Percentiles rank a stretch among this genome's conserved stretches.
Conservation (phyloP, 306 rosid genomes). For the Quercus robur region DNA sequence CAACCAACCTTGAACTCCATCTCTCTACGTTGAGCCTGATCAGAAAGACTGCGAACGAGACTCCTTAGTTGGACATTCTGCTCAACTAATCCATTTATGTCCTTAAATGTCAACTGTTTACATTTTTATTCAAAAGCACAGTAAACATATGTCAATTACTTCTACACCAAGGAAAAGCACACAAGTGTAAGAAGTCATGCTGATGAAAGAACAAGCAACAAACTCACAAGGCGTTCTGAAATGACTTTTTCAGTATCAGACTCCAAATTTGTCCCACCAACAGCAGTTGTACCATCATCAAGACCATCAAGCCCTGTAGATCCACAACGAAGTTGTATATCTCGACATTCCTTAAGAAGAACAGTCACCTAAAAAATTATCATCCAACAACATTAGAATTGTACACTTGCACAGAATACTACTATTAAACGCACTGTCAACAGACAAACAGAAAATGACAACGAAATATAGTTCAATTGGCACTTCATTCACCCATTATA, state of each 20-base stretch:
- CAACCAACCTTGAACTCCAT: conserved; percentile 67
- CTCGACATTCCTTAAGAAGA: conserved; percentile 94
- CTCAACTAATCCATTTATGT: conserved; percentile 89
- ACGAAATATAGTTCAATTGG: no score
- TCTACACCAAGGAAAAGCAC: background rate
- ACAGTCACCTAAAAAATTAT: conserved; percentile 62
- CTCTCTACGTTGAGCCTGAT: conserved; percentile 70
- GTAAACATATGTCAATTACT: background rate
- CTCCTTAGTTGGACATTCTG: conserved; percentile 90
- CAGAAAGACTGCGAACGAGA: conserved; percentile 81
- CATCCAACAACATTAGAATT: background rate
- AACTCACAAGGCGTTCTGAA: conserved; percentile 78
- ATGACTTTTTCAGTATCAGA: conserved; percentile 71
- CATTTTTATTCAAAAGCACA: conserved; percentile 11
- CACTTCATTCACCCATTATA: no score
- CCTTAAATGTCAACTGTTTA: conserved; percentile 90
- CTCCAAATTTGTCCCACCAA: conserved; percentile 32
- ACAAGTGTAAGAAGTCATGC: background rate
- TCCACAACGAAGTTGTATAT: conserved; percentile 86
- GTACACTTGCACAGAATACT: background rate
- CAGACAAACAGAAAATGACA: background rate
- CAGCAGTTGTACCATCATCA: conserved; percentile 24
- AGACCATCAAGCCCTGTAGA: conserved; percentile 42
- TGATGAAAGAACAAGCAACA: background rate
- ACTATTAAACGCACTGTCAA: background rate